Evolutionary conservation across 176 grass and related monocot species (phyloP).

Genomic region (Carex myosuroides): DNA sequence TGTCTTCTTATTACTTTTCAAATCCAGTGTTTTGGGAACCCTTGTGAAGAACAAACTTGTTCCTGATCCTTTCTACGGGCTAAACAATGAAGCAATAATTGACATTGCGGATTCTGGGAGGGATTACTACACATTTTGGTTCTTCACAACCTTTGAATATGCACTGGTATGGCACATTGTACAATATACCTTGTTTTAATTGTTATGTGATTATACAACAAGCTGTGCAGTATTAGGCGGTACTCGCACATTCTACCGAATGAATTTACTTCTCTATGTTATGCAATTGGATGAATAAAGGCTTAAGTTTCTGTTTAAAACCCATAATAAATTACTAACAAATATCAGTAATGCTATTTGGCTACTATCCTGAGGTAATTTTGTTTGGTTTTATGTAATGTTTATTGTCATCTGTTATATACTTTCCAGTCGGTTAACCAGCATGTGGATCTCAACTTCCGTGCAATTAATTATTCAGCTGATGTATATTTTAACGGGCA

Average conservation of each 20-base stretch:
- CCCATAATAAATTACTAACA: background rate
- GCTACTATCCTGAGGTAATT: background rate
- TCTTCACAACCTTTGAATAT: conserved; percentile 77
- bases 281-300: background rate
- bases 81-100: conserved; percentile 89
- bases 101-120: conserved; percentile 92
- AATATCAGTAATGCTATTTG: background rate
- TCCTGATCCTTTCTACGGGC: conserved; percentile 91
- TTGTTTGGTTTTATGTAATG: background rate
- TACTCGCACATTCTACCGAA: background rate
- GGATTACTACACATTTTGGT: conserved; percentile 96
- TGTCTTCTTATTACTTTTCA: conserved; percentile 14
- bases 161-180: conserved; percentile 34
- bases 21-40: conserved; percentile 71
- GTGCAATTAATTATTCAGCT: conserved; percentile 92
- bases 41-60: conserved; percentile 79
- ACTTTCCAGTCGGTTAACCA: conserved; percentile 59
- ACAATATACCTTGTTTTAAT: background rate
- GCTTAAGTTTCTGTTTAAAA: background rate
- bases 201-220: background rate
- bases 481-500: conserved; percentile 87
- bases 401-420: background rate
- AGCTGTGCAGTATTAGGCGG: background rate
- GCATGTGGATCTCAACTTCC: conserved; percentile 78
- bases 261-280: background rate